A percentile compares a stretch with the other conserved stretches of the same genome.
phyloP scores from a whole-genome alignment of 176 grass and related monocot species.

The Echinochloa phyllopogon region DNA sequence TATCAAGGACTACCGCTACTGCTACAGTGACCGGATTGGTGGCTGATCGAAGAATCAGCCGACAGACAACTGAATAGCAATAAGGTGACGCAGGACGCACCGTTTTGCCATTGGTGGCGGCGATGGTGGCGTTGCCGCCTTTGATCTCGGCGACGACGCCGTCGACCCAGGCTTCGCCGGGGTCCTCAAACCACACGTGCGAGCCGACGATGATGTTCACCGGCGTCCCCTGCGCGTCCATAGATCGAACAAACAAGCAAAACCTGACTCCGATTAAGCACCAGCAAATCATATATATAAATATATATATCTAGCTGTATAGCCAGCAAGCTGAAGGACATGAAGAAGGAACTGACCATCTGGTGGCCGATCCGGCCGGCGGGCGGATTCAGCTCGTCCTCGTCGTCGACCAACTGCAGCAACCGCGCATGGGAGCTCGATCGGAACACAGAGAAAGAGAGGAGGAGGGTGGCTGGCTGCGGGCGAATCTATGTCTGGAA shows the following conservation, averaged over 20 bases:
- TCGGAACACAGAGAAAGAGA: not conserved
- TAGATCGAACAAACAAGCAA: too few relatives aligned
- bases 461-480: conserved; percentile 1
- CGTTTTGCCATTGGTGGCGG: conserved; percentile 64
- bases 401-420: not conserved
- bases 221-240: conserved; percentile 78
- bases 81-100: conserved; percentile 1
- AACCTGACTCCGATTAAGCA: too few relatives aligned
- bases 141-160: conserved; percentile 85
- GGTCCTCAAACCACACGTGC: conserved; percentile 90
- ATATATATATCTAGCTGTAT: too few relatives aligned
- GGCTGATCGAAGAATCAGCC: not conserved
- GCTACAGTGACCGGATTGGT: not conserved
- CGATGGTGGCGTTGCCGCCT: conserved; percentile 60
- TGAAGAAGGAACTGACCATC: conserved; percentile 12
- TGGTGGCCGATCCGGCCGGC: not conserved
- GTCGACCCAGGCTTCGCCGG: conserved; percentile 70
- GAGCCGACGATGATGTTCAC: conserved; percentile 98
- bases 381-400: conserved; percentile 12
- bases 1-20: not conserved
- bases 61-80: not conserved
- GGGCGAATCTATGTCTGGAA: conserved; percentile 24
- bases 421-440: not conserved
- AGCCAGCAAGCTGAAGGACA: not conserved
- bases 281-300: too few relatives aligned